Evolutionary conservation across 2,329 filamentous ascomycete genomes (phyloP), one percentile per base, ranked within the genome.

Genomic region (Thielaviopsis ethacetica): DNA sequence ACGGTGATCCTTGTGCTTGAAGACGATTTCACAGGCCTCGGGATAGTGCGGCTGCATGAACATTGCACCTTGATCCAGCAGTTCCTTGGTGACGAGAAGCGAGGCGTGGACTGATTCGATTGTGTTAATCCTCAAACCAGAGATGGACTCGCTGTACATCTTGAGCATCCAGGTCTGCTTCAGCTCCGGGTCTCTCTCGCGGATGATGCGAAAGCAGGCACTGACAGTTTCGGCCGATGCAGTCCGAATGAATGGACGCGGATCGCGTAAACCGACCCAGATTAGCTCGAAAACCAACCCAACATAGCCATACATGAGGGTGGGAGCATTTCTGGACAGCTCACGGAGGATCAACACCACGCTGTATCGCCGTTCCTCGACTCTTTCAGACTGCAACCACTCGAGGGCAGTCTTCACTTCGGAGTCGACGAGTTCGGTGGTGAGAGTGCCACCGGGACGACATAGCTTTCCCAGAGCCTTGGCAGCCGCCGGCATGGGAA

Each of bases 11-110:
- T 95, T 95, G 70, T 95, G 88, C 62, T 87, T 86, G 64, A 91
- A 84, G 41, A 96, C 88, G 63, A 93, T 91, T 63, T 98, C 93
- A 69, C 91, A 97, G 12, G 89, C 85, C 65, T 95, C 88, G 61
- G 85, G 82, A 70, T 97, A 98, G 68, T 91, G 83, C 47, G 91
- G 88, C 66, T 95, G 90, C 93, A 98, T 97, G 71, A 95, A 98
- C 91, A 98, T 98, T 65, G 90, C 91, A 57, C 93, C 93, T 69
- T 95, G 91, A 63, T 93, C 82, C 19, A 98, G 81, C 54, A 98
- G 79, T 72, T 97, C 91, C 69, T 91, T 94, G 66, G 97, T 79
- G 1, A 94, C 90, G 21, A 98, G 78, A 49, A 98, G 78, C 1
- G 91, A 96, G n/a, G 89, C 93, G 68, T 98, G 94, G 50, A 95